These are phyloP conservation scores for Rhodotorula sp. DNA, from an alignment of 1,284 basidiomycete genomes.

Conservation along the genomic window DNA sequence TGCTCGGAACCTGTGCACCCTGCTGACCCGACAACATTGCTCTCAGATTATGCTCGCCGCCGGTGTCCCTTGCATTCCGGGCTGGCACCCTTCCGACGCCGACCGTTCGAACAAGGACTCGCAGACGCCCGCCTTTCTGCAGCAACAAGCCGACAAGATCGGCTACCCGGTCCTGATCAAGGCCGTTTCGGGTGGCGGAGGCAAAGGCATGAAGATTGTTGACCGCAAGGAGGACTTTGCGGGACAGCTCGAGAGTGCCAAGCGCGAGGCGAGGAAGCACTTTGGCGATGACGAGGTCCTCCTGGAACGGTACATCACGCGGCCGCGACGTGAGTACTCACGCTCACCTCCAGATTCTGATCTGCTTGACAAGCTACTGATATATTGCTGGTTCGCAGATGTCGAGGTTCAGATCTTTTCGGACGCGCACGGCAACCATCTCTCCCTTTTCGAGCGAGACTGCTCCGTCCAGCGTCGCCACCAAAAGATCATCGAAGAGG, in stretches of 20 bases:
- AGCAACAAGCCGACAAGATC: slow-evolving; percentile 58
- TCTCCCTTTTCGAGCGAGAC: slow-evolving; percentile 89
- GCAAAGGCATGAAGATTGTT: slow-evolving; percentile 52
- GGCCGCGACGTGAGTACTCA: slow-evolving; percentile 57
- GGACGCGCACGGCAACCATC: slow-evolving; percentile 67
- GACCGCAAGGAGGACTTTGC: slow-evolving; percentile 62
- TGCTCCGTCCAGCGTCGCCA: slow-evolving; percentile 84
- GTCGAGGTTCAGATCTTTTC: slow-evolving; percentile 84
- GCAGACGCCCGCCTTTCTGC: slow-evolving; percentile 66
- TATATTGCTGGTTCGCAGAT: slow-evolving; percentile 11
- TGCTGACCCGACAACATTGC: slow-evolving; percentile 42
- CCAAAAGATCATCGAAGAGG: slow-evolving; percentile 83
- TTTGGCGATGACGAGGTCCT: slow-evolving; percentile 80
- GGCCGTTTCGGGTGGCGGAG: slow-evolving; percentile 51
- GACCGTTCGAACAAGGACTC: slow-evolving; percentile 54
- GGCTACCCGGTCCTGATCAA: slow-evolving; percentile 52
- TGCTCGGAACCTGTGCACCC: neutral
- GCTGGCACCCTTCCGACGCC: slow-evolving; percentile 61
- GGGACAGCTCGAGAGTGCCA: slow-evolving; percentile 76
- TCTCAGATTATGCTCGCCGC: slow-evolving; percentile 86
- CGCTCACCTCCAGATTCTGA: no score
- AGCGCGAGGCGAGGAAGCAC: slow-evolving; percentile 78
- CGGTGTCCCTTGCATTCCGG: slow-evolving; percentile 89
- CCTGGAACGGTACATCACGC: slow-evolving; percentile 80
- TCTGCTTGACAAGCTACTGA: no score